These are phyloP conservation scores for Botrytis fragariae DNA, from an alignment of 2,329 filamentous ascomycete genomes.

Conservation along the genomic window DNA sequence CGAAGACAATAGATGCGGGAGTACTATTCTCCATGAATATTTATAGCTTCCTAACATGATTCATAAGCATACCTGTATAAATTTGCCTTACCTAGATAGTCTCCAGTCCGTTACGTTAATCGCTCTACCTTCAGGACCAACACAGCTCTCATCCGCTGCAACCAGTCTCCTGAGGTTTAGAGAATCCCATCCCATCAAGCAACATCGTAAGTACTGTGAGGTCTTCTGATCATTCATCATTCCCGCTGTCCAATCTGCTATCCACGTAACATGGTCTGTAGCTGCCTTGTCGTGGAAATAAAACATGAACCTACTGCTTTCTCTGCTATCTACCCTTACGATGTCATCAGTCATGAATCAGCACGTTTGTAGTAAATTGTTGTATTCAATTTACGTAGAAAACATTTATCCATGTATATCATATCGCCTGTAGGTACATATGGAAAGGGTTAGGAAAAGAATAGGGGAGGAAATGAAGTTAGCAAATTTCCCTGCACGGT, in stretches of 20 bases:
- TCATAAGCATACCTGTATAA: neutral
- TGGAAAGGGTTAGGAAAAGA: neutral
- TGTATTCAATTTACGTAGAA: too few species aligned
- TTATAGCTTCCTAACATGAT: neutral
- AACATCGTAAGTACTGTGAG: neutral
- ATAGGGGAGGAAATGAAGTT: neutral
- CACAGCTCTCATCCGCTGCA: neutral
- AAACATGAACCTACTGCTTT: neutral
- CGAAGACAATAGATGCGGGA: neutral
- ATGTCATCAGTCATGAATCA: neutral
- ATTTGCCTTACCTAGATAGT: neutral
- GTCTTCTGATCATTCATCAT: neutral
- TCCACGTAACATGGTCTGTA: neutral
- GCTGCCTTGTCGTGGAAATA: neutral
- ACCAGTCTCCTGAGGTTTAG: neutral
- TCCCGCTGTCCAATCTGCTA: neutral
- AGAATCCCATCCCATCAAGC: neutral
- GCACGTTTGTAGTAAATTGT: too few species aligned
- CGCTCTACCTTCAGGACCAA: neutral
- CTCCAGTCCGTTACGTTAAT: neutral
- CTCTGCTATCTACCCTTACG: neutral
- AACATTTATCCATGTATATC: neutral
- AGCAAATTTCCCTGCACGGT: slow-evolving; percentile 8
- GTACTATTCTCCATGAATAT: neutral
- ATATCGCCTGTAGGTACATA: neutral